Conservation (phyloP, 352 stramenopile species). For the Pseudoperonospora humuli region DNA sequence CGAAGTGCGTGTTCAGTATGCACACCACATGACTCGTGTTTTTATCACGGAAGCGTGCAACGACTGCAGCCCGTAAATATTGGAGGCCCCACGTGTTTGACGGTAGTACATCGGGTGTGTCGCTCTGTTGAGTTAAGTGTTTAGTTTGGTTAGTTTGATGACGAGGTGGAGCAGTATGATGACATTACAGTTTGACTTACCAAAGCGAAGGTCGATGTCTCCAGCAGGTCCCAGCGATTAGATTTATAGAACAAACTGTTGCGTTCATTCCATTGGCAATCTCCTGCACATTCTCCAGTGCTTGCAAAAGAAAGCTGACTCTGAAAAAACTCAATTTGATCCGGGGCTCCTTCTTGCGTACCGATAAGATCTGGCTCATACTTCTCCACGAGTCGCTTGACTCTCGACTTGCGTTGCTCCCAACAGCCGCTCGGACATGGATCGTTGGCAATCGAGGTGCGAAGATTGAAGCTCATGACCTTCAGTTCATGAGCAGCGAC, state of each 20-base stretch:
- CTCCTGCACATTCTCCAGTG: slow-evolving; percentile 51
- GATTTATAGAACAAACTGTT: slow-evolving; percentile 60
- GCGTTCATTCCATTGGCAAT: slow-evolving; percentile 52
- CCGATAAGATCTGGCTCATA: slow-evolving; percentile 61
- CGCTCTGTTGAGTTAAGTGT: slow-evolving; percentile 30
- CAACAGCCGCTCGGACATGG: slow-evolving; percentile 60
- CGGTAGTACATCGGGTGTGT: slow-evolving; percentile 40
- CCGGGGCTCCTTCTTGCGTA: slow-evolving; percentile 47
- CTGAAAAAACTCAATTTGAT: slow-evolving; percentile 50
- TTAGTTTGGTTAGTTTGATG: not conserved
- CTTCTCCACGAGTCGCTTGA: slow-evolving; percentile 27
- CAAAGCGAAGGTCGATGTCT: slow-evolving; percentile 45
- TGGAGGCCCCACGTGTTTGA: slow-evolving; percentile 63
- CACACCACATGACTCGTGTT: slow-evolving; percentile 27
- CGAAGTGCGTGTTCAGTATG: slow-evolving; percentile 76
- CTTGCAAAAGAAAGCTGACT: slow-evolving; percentile 30
- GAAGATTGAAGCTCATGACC: slow-evolving; percentile 70
- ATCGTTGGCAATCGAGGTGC: slow-evolving; percentile 54
- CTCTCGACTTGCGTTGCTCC: slow-evolving; percentile 38
- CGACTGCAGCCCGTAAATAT: slow-evolving; percentile 48
- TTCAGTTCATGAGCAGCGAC: slow-evolving; percentile 18
- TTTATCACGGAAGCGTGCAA: slow-evolving; percentile 47
- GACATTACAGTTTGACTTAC: slow-evolving; percentile 20
- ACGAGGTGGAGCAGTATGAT: not conserved
- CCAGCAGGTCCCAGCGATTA: slow-evolving; percentile 34